Evolutionary conservation across 169 alveolate species (phyloP), one percentile per base, ranked within the genome.

Genomic region (Eimeria necatrix): DNA sequence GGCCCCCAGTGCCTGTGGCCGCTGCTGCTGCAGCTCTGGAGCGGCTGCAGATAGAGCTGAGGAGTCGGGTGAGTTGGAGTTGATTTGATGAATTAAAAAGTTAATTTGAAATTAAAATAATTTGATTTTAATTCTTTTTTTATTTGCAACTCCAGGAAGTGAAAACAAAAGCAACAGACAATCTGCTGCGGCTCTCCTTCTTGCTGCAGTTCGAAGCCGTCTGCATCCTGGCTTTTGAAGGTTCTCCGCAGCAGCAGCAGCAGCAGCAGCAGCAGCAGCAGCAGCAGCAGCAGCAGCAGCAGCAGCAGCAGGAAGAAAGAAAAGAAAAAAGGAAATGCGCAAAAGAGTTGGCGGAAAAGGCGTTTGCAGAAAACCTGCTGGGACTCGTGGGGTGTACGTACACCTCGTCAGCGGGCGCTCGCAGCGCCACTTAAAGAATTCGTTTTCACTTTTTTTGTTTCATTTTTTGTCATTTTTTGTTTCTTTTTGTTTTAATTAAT

Each of bases 341-440:
- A 14, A 56, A 14, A 56, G 64, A 56, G 64, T 14, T 56, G 64
- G 20, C 8, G 64, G 20, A n/a, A 64, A 64, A 64, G 76, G 76
- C 26, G 26, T 9, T 9, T 64, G 8, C 8, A 14, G 5, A n/a
- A 5, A 3, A 12, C 49, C 61, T 20, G 51, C 64, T 52, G 68
- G 18, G 49, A 24, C 51, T 83, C 70, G 64, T 10, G 68, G 71
- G 64, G 68, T 56, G 83, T 20, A 64, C 93, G 1, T 81, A 12
- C 22, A 49, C 68, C n/a, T 81, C 60, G 61, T 46, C 64, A 48
- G 32, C 93, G 14, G 46, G 20, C 14, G 64, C 61, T 46, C 24
- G 60, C 68, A 86, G 93, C 32, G 32, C 83, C 20, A 83, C 93
- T 41, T 24, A 81, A 48, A 10, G 14, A 9, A 10, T 24, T 24